Evolutionary conservation across 1,284 basidiomycete species (phyloP), one percentile per base, ranked within the genome.

Genomic region (Tylopilus orsonianus): DNA sequence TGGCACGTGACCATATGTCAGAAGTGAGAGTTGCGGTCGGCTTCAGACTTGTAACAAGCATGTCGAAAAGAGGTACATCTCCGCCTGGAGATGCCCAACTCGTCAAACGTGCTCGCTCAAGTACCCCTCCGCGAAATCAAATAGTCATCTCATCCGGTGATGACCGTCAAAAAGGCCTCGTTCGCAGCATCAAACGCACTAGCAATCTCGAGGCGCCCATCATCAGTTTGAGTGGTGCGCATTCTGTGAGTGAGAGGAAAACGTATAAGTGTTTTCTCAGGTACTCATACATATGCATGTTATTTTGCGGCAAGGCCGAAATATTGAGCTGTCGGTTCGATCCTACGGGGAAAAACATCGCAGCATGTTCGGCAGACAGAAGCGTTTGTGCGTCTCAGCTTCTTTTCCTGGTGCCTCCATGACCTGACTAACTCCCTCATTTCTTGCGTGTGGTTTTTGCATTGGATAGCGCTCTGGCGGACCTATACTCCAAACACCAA

Each of bases 401-500:
- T 36, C 27, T 5, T 38, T 30, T 16, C 5, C 32, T 26, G 4
- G 5, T 20, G n/a, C n/a, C n/a, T n/a, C n/a, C n/a, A n/a, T n/a
- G 24, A 27, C 10, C 32, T 32, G 12, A 44, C 32, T 29, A 13
- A 36, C 29, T 3, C 19, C 24, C 8, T 20, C 3, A 2, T 2
- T 9, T 26, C 5, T 27, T 23, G n/a, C n/a, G n/a, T n/a, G n/a
- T n/a, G n/a, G n/a, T 54, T 40, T 44, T 44, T 26, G 44, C 19
- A 6, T 22, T 40, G 36, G 19, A 36, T 47, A 90, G 88, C 89
- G 0, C 66, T 91, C 44, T 91, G 88, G 89, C 71, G 81, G 51
- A 91, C 89, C 8, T 91, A 91, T 51, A 68, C 87, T 8, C 87
- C 89, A 14, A 90, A 90, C 55, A 85, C 80, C 6, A 91, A 91